phyloP scores from a whole-genome alignment of 306 rosid genomes.

The Acacia melanoxylon region DNA sequence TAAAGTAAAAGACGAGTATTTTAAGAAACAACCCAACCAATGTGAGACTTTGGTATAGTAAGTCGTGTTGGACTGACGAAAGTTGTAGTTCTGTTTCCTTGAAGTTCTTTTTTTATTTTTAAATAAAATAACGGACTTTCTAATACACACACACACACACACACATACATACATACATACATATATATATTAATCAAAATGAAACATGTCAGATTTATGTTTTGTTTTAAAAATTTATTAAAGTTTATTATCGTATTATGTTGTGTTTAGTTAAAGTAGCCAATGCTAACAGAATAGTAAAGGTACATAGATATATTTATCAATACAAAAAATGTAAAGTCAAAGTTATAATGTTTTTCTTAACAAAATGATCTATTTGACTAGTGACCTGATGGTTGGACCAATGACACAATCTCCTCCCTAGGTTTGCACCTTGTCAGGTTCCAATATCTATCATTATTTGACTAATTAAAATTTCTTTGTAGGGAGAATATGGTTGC shows the following conservation, averaged over 20 bases:
- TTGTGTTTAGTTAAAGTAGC: no score
- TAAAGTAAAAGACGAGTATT: not conserved
- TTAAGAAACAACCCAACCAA: not conserved
- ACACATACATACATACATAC: no score
- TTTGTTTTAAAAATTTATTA: no score
- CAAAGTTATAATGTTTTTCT: not conserved
- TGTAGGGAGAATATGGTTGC: conserved; percentile 91
- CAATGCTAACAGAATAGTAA: no score
- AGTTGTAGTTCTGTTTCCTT: not conserved
- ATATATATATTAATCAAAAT: not conserved
- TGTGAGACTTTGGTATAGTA: not conserved
- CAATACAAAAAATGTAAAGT: not conserved
- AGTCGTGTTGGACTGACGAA: not conserved
- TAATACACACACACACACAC: no score
- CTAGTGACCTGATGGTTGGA: no score
- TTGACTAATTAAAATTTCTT: not conserved
- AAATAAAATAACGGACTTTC: not conserved
- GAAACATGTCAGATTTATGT: not conserved
- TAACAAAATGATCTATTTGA: not conserved
- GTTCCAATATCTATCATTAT: not conserved
- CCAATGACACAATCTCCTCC: not conserved
- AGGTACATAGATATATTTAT: not conserved
- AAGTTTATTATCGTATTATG: not conserved
- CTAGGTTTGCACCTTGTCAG: not conserved
- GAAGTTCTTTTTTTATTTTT: not conserved